Evolutionary conservation across 1,284 basidiomycete species (phyloP), one percentile per base, ranked within the genome.

Genomic region (Xerocomus minutiporus): DNA sequence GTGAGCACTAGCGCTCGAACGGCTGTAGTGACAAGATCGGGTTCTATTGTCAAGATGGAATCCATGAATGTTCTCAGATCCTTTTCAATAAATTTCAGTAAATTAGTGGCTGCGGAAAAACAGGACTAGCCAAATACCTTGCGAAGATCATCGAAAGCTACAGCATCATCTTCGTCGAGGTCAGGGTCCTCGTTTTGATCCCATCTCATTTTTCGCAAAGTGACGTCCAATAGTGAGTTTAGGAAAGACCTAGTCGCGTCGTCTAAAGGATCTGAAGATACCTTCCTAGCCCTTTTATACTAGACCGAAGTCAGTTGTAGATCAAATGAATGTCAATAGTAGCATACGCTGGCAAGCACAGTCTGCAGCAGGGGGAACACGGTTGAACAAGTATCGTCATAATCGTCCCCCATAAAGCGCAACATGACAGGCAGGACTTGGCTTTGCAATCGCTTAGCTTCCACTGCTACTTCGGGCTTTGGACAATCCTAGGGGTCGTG

Each of bases 131-230:
- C 13, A 13, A 38, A 55, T 65, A 88, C 92, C 75, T 89, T 92
- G 61, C 97, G 85, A 70, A 97, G 79, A 53, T 84, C 83, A 54
- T 91, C 86, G 62, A 99, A 98, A 44, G 85, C 86, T 23, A 81
- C 82, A 55, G 84, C 80, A 56, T 96, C 95, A 53, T 98, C 96
- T 52, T 94, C 93, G 50, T 96, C 93, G 43, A 85, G 79, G 59
- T 94, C 83, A 7, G 87, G 86, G 63, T 94, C 88, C 4, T 81
- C 82, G 0, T 87, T 84, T 57, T 84, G 80, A 49, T 92, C 88
- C 97, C 97, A 99, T 65, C 93, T 96, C 69, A 92, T 81, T 73
- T 98, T 98, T 51, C 82, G 77, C 32, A 98, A 73, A 35, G 93
- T 81, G 35, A 93, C 86, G 59, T 87, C 78, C 13, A 99, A 77